Conservation (phyloP, 1,284 basidiomycete species). For the Cystobasidium slooffiae region DNA sequence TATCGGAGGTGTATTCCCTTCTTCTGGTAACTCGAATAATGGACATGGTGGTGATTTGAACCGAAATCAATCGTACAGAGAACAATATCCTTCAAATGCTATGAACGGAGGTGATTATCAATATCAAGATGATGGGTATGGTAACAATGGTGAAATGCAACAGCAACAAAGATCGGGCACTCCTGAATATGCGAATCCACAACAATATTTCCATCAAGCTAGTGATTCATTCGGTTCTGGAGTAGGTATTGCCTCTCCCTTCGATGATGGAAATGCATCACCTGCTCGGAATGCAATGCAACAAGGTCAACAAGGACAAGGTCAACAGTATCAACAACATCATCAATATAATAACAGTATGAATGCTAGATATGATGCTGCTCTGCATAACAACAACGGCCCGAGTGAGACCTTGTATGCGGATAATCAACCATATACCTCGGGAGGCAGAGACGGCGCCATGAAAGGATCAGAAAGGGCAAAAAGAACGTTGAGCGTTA, state of each 20-base stretch:
- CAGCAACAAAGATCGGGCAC: slow-evolving; percentile 46
- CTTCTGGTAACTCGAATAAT: not conserved
- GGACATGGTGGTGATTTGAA: slow-evolving; percentile 2
- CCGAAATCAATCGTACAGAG: slow-evolving; percentile 8
- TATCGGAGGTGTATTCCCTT: slow-evolving; percentile 27
- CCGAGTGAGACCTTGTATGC: not conserved
- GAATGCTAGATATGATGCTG: slow-evolving; percentile 2
- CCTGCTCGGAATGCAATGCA: slow-evolving; percentile 3
- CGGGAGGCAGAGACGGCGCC: not conserved
- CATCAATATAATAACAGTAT: too few species aligned
- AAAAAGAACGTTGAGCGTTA: slow-evolving; percentile 43
- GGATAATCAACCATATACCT: not conserved
- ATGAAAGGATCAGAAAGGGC: slow-evolving; percentile 30
- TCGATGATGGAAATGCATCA: slow-evolving; percentile 26
- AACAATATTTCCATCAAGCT: slow-evolving; percentile 48
- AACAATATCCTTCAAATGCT: not conserved
- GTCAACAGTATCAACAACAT: not conserved
- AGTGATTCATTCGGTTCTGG: slow-evolving; percentile 38
- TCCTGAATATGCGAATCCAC: slow-evolving; percentile 49
- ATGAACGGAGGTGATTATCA: not conserved
- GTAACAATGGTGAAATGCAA: slow-evolving; percentile 2
- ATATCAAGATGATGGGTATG: not conserved
- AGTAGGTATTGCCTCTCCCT: slow-evolving; percentile 23
- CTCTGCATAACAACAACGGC: slow-evolving; percentile 15
- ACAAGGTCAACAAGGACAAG: not conserved